These are phyloP conservation scores for Powellomyces hirtus DNA, from an alignment of 192 early-diverging fungal species.

Conservation along the genomic window DNA sequence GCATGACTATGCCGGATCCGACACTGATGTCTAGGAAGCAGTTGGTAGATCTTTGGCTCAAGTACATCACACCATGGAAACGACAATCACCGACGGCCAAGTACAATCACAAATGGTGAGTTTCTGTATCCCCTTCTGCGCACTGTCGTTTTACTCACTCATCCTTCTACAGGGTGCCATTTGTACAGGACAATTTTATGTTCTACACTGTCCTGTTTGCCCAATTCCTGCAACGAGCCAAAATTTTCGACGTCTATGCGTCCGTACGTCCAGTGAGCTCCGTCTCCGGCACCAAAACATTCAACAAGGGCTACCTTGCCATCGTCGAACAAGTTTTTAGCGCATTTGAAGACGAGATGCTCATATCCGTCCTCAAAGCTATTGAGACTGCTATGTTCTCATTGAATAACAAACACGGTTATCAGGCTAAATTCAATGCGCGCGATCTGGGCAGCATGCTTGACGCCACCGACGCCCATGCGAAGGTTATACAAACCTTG, in stretches of 20 bases:
- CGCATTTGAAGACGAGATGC: constrained; percentile 10
- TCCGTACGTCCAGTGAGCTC: constrained; percentile 15
- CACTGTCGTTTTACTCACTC: background rate
- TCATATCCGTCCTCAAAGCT: constrained; percentile 1
- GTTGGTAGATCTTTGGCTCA: constrained; percentile 38
- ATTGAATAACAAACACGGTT: background rate
- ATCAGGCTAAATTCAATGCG: background rate
- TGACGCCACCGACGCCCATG: background rate
- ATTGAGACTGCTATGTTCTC: constrained; percentile 18
- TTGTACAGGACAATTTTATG: constrained; percentile 38
- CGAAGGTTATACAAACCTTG: background rate
- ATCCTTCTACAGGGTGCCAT: constrained; percentile 35
- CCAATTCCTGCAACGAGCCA: constrained; percentile 29
- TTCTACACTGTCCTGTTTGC: constrained; percentile 36
- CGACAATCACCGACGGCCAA: background rate
- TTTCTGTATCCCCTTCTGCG: background rate
- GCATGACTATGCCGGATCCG: background rate
- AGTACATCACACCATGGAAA: constrained; percentile 40
- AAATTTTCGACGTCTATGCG: constrained; percentile 9
- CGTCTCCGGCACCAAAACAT: constrained; percentile 9
- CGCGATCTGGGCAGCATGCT: background rate
- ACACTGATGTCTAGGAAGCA: background rate
- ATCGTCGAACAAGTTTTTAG: constrained; percentile 14
- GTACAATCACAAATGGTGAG: constrained; percentile 17
- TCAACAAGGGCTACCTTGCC: constrained; percentile 1